Percentiles rank a stretch among this genome's conserved stretches.
Evolutionary conservation across 805 yeast genomes (phyloP).

Genomic region (Pichia ethanolica): DNA sequence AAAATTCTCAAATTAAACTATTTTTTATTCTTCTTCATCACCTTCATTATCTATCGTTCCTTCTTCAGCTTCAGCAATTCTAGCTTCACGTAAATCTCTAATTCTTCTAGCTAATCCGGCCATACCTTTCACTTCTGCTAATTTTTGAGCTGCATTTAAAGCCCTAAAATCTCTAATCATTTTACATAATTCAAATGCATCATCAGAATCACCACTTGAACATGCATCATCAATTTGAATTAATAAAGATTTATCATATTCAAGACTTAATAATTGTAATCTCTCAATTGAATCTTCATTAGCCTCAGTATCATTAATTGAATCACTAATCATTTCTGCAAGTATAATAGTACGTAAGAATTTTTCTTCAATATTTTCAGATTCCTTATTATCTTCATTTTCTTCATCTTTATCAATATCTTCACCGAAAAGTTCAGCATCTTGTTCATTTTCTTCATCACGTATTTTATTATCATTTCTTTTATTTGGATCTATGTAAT

Average conservation of each 20-base stretch:
- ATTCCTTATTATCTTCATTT: conserved; percentile 22
- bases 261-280: conserved; percentile 43
- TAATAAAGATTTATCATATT: conserved; percentile 71
- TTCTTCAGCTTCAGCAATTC: conserved; percentile 21
- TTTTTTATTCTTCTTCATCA: background rate
- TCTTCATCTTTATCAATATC: conserved; percentile 32
- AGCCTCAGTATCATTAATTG: conserved; percentile 31
- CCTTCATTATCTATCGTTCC: background rate
- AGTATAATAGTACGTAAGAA: conserved; percentile 52
- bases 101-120: conserved; percentile 46
- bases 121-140: conserved; percentile 67
- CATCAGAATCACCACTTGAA: conserved; percentile 50
- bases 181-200: conserved; percentile 62
- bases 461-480: conserved; percentile 8
- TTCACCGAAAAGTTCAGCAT: conserved; percentile 23
- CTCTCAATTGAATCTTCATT: conserved; percentile 36
- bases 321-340: conserved; percentile 55
- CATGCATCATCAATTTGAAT: conserved; percentile 72
- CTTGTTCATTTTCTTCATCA: conserved; percentile 8
- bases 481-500: conserved; percentile 17
- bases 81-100: conserved; percentile 44
- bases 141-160: conserved; percentile 72
- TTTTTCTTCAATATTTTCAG: conserved; percentile 49
- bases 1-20: too few relatives aligned
- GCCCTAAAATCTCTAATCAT: conserved; percentile 68